A percentile compares a stretch with the other conserved stretches of the same genome.
Conservation (phyloP, 2,329 filamentous ascomycete species). For the Cercospora zeina region DNA sequence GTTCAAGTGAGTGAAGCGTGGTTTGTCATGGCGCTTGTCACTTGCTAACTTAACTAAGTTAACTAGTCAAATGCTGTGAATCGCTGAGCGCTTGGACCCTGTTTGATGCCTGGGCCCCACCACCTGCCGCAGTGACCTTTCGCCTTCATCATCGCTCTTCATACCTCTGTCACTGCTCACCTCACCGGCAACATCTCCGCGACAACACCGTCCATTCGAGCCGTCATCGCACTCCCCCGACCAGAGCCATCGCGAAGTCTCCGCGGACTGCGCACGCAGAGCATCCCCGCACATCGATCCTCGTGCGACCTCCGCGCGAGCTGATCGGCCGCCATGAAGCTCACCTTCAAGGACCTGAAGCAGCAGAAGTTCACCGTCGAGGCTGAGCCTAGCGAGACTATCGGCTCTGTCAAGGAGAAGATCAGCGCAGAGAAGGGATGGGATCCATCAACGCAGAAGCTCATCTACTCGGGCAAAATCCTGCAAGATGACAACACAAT, state of each 20-base stretch:
- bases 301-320: constrained; percentile 9
- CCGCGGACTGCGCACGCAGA: constrained; percentile 3
- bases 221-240: not conserved
- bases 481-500: constrained; percentile 96
- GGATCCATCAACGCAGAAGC: constrained; percentile 86
- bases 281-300: not conserved
- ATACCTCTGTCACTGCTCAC: constrained; percentile 13
- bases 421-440: constrained; percentile 91
- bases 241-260: not conserved
- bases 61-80: not conserved
- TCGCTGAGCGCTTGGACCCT: constrained; percentile 1
- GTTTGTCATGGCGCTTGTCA: not conserved
- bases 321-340: constrained; percentile 56
- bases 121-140: not conserved
- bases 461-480: constrained; percentile 99
- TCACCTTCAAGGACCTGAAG: constrained; percentile 87
- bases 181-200: not conserved
- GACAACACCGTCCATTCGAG: not conserved
- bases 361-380: constrained; percentile 98
- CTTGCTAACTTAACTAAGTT: too few species aligned
- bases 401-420: constrained; percentile 88
- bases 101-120: constrained; percentile 7
- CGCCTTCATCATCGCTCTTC: constrained; percentile 9
- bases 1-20: not conserved
- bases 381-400: constrained; percentile 85